Evolutionary conservation across 148 eudicot species (phyloP).

Genomic region (Rhododendron henanense): DNA sequence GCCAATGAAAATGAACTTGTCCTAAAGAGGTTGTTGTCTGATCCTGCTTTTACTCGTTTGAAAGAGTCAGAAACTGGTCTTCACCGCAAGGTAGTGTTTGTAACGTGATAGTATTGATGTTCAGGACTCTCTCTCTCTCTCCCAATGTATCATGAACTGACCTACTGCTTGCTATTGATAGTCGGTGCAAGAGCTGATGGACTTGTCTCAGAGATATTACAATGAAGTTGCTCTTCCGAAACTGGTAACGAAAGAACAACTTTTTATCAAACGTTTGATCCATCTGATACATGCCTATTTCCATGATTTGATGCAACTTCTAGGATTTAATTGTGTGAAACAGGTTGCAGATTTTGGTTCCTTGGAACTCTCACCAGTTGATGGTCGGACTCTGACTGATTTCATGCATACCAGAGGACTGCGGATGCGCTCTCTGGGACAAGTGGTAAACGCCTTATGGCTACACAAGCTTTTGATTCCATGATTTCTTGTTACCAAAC

Average conservation of each 20-base stretch:
- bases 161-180: slow-evolving; percentile 26
- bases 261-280: slow-evolving; percentile 1
- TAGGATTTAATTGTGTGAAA: slow-evolving; percentile 11
- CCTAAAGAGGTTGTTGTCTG: slow-evolving; percentile 67
- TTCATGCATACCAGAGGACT: slow-evolving; percentile 99
- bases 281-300: neutral
- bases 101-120: neutral
- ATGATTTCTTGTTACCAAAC: neutral
- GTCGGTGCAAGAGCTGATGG: slow-evolving; percentile 87
- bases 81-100: slow-evolving; percentile 73
- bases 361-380: slow-evolving; percentile 97
- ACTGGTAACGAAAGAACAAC: slow-evolving; percentile 55
- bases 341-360: slow-evolving; percentile 99
- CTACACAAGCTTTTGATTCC: slow-evolving; percentile 5
- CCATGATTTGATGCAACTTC: slow-evolving; percentile 12
- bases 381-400: slow-evolving; percentile 96
- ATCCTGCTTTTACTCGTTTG: slow-evolving; percentile 75
- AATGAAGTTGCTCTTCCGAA: slow-evolving; percentile 93
- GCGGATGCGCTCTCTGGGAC: slow-evolving; percentile 95
- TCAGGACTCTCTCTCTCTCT: neutral
- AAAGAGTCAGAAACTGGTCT: slow-evolving; percentile 91
- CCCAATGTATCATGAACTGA: slow-evolving; percentile 8
- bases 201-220: slow-evolving; percentile 84
- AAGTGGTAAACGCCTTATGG: slow-evolving; percentile 58
- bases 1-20: slow-evolving; percentile 51